Conservation (phyloP, 371 early-diverging fungal species). For the Smittium culicis region DNA sequence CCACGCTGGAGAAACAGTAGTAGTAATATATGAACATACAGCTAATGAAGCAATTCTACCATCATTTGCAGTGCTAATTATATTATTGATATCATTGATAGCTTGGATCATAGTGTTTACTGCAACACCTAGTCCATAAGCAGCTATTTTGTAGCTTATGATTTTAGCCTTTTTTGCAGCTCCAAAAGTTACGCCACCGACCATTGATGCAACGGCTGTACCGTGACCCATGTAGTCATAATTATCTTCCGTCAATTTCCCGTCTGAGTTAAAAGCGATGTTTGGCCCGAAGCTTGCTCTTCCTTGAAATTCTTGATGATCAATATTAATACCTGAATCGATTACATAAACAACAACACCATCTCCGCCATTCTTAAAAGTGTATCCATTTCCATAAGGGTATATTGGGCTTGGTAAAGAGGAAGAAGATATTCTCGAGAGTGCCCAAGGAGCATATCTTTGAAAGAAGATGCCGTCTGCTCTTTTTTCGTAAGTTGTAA, state of each 20-base stretch:
- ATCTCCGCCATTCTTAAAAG: constrained; percentile 32
- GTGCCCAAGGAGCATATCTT: constrained; percentile 76
- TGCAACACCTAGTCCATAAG: constrained; percentile 66
- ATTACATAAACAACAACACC: constrained; percentile 71
- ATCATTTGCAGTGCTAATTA: constrained; percentile 28
- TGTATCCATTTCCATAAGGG: constrained; percentile 44
- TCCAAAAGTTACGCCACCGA: constrained; percentile 6
- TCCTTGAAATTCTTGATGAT: constrained; percentile 79
- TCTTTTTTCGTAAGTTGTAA: no score
- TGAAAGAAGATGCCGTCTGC: constrained; percentile 30
- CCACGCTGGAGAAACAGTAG: constrained; percentile 56
- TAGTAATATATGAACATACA: constrained; percentile 91
- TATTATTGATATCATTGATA: constrained; percentile 47
- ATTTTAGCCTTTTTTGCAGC: constrained; percentile 8
- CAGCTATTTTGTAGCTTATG: constrained; percentile 6
- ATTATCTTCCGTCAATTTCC: constrained; percentile 14
- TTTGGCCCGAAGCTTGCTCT: constrained; percentile 74
- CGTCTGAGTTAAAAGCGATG: constrained; percentile 48
- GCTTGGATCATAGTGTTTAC: constrained; percentile 64
- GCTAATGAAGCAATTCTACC: constrained; percentile 69
- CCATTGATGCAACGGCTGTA: constrained; percentile 11
- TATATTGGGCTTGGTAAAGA: constrained; percentile 12
- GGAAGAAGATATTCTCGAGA: constrained; percentile 76
- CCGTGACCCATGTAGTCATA: constrained; percentile 10
- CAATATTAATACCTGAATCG: constrained; percentile 77